phyloP scores from a whole-genome alignment of 495 filamentous ascomycete genomes.

The Haplographium delicatum region DNA sequence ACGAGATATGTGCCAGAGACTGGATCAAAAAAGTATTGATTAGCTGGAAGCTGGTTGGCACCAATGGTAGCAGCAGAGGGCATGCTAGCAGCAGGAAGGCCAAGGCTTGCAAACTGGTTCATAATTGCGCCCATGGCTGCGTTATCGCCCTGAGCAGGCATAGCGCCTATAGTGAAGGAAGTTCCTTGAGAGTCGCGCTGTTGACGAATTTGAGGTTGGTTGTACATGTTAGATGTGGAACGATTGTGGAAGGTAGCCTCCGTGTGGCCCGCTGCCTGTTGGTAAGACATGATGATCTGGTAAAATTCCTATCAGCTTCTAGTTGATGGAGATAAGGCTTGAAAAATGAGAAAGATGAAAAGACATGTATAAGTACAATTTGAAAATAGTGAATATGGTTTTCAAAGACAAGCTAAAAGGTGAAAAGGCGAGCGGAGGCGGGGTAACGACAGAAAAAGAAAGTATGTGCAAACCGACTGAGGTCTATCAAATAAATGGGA shows the following conservation, averaged over 20 bases:
- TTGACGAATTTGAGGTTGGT: constrained; percentile 19
- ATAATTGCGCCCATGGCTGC: constrained; percentile 26
- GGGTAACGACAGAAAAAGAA: not conserved
- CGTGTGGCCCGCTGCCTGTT: constrained; percentile 18
- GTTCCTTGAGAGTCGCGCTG: constrained; percentile 18
- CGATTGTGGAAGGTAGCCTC: constrained; percentile 15
- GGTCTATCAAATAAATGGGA: constrained; percentile 20
- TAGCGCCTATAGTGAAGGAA: constrained; percentile 8
- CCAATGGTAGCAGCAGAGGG: constrained; percentile 23
- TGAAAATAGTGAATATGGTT: constrained; percentile 33
- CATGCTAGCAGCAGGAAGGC: constrained; percentile 30
- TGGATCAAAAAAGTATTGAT: constrained; percentile 30
- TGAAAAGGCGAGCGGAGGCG: constrained; percentile 18
- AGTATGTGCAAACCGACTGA: not conserved
- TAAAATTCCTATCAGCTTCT: constrained; percentile 45
- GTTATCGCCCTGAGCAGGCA: constrained; percentile 12
- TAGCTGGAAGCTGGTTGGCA: constrained; percentile 23
- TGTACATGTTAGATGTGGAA: constrained; percentile 23
- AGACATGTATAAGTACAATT: no score
- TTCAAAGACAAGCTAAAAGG: constrained; percentile 22
- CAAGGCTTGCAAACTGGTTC: constrained; percentile 36
- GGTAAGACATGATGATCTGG: constrained; percentile 29
- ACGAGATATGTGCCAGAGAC: constrained; percentile 35
- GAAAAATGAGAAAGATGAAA: not conserved
- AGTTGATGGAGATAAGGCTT: constrained; percentile 15